Evolutionary conservation across 2,329 filamentous ascomycete species (phyloP).

Genomic region (Acarospora socialis): DNA sequence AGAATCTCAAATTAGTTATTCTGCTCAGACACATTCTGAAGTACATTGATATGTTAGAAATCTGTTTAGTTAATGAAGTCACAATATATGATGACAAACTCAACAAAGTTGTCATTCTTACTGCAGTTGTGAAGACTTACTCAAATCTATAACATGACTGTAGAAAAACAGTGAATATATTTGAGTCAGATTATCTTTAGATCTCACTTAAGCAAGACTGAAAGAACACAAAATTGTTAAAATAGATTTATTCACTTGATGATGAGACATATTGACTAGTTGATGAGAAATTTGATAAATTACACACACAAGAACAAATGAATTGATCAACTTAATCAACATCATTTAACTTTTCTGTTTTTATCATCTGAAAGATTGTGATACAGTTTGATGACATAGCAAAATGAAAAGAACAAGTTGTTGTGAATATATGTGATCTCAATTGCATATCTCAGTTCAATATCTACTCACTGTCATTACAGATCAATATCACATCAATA

Average conservation of each 20-base stretch:
- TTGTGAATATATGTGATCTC: constrained; percentile 3
- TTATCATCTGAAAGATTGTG: background rate
- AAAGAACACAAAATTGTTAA: background rate
- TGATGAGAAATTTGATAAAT: background rate
- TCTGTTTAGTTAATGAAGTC: too few relatives aligned
- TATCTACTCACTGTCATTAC: background rate
- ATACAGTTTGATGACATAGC: too few relatives aligned
- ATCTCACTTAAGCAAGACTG: background rate
- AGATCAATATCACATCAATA: background rate
- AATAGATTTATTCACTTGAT: background rate
- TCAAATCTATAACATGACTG: too few relatives aligned
- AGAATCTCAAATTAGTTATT: too few relatives aligned
- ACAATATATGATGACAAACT: too few relatives aligned
- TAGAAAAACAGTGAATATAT: too few relatives aligned
- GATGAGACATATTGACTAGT: background rate
- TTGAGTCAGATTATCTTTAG: background rate
- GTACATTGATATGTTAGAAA: too few relatives aligned
- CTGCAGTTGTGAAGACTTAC: too few relatives aligned
- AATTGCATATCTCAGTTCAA: constrained; percentile 1
- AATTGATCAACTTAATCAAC: background rate
- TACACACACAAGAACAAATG: background rate
- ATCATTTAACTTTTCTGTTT: background rate
- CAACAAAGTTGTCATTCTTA: too few relatives aligned
- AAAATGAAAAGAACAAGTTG: background rate
- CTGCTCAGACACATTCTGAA: too few relatives aligned